Base-by-base conservation (phyloP, 2,329 filamentous ascomycete genomes). In the Penicillium sp. region DNA sequence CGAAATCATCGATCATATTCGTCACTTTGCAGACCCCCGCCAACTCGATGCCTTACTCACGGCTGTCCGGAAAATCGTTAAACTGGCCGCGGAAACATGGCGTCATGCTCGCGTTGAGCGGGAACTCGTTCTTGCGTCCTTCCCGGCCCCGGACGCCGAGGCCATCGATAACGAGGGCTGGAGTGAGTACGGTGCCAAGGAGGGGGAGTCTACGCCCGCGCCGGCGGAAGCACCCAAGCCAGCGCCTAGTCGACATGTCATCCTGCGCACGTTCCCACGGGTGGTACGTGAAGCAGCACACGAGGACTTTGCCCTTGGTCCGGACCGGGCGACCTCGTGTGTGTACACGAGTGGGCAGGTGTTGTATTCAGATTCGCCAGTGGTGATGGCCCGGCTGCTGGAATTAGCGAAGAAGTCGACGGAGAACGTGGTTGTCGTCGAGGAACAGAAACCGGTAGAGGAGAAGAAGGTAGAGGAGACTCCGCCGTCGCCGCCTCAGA, bases 41-140 rank as follows among this genome's bases (percentile, higher is more conserved):
- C 78, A 81, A 55, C 77, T 83, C 55, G 82, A 85, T 61, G 73
- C 77, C n/a, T 78, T 86, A 51, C 75, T 81, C 49, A 78, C 78
- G 14, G 80, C 79, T 3, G 81, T 86, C 6, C 79, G 83, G 42
- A 79, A 81, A 59, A 84, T 86, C 48, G 83, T 86, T 52, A 86
- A 86, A 67, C 76, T 84, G 22, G 84, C 84, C 2, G 83, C 84
- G 1, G 83, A 86, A 70, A 85, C 83, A 7, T 86, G 84, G 84
- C 77, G 84, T 22, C 83, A 84, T 67, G 84, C 83, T 5, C 80
- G 84, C 10, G 80, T 86, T 35, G 84, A 86, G 69, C 79, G 83
- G 19, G 83, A 85, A 67, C 79, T 84, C 65, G 83, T 86, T 52
- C 75, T 79, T 11, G 84, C 84, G 3, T 78, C 74, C 1, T 82